Evolutionary conservation across 164 flowering plant species (phyloP), one percentile per base, ranked within the genome.

Genomic region (Vitis amurensis): DNA sequence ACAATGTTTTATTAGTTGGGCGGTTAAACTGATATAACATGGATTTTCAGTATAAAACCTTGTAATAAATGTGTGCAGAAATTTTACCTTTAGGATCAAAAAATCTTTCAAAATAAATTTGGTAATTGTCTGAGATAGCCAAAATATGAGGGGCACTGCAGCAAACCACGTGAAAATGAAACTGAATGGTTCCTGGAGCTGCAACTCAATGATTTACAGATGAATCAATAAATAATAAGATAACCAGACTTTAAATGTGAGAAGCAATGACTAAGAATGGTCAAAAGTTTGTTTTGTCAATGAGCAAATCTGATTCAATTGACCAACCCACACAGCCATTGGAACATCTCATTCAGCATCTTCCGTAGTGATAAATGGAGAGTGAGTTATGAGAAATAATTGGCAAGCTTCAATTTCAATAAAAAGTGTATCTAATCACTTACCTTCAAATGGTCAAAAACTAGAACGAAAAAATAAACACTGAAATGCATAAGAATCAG

Each of bases 161-260:
- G 98, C 99, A 82, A 93, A 96, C 99, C 99, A 96, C 8, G 99
- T 96, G 86, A 96, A 91, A 61, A 96, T 85, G 87, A 96, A 96
- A 77, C 99, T 93, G 86, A 85, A 96, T 69, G 99, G 97, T 81
- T 96, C 98, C 23, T 97, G 97, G 51, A 96, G 92, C 99, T 95
- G 91, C 81, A 87, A 63, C 16, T 30, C 19, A 2, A n/a, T 27
- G 51, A 16, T 31, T 19, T 37, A 58, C 11, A 67, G 68, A 27
- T 3, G 13, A 16, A 48, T 16, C 29, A 17, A 47, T 9, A 16
- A 47, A 67, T 17, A n/a, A 10, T 2, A 16, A 12, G 15, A 9
- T 11, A 57, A 0, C 17, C 13, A 53, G 17, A 66, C 17, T 30
- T 27, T 23, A 23, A 23, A 23, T 23, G 27, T 23, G 27, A 9